Percentiles rank a stretch among this genome's conserved stretches.
These are phyloP conservation scores for Penicillium sp. DNA, from an alignment of 2,329 filamentous ascomycete species.

Conservation along the genomic window DNA sequence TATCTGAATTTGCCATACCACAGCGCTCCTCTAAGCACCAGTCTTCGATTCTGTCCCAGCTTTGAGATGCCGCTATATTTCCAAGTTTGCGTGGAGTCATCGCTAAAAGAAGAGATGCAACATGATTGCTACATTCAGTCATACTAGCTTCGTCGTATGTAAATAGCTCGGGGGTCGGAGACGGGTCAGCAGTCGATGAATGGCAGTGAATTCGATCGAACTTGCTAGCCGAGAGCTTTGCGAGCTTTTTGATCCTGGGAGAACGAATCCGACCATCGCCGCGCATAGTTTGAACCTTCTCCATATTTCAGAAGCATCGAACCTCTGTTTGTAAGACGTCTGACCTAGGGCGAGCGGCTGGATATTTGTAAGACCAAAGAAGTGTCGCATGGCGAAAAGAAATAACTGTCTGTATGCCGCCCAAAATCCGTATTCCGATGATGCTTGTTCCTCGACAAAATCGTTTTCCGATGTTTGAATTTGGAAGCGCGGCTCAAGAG, in stretches of 20 bases:
- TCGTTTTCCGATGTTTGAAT: background rate
- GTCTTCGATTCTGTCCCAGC: background rate
- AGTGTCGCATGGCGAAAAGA: slow-evolving; percentile 19
- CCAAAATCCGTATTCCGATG: slow-evolving; percentile 6
- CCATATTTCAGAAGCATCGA: slow-evolving; percentile 14
- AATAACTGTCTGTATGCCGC: slow-evolving; percentile 17
- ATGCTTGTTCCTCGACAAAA: background rate
- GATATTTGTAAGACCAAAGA: slow-evolving; percentile 12
- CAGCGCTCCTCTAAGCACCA: slow-evolving; percentile 12
- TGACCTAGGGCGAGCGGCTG: slow-evolving; percentile 6
- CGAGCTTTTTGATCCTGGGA: background rate
- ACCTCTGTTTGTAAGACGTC: background rate
- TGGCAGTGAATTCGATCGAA: slow-evolving; percentile 7
- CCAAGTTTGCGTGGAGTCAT: too few relatives aligned
- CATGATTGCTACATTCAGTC: too few relatives aligned
- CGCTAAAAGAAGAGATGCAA: background rate
- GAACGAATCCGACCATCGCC: slow-evolving; percentile 7
- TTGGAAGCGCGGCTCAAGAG: background rate
- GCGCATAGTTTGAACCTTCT: slow-evolving; percentile 1
- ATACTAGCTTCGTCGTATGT: too few relatives aligned
- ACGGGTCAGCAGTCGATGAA: slow-evolving; percentile 9
- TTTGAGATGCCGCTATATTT: too few relatives aligned
- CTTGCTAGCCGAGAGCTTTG: background rate
- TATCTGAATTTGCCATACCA: slow-evolving; percentile 13
- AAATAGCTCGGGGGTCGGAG: too few relatives aligned